Conservation (phyloP, 2,329 filamentous ascomycete genomes). For the Phialophora chinensis region DNA sequence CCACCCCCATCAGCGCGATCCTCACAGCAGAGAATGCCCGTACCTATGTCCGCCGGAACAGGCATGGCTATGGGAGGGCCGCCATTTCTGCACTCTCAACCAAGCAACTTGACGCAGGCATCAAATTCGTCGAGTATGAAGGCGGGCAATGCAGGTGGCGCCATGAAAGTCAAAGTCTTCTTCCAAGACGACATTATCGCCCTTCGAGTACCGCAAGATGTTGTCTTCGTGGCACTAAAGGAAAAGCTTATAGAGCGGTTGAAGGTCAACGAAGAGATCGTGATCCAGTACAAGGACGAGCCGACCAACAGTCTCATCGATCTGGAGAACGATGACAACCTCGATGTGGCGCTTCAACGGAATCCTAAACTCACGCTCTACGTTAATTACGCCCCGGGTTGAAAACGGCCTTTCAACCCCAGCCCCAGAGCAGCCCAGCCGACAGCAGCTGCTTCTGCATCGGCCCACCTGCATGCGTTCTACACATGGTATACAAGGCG, state of each 20-base stretch:
- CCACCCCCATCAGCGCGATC: conserved; percentile 47
- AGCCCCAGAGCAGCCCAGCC: conserved; percentile 1
- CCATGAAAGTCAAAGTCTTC: conserved; percentile 93
- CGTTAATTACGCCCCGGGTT: conserved; percentile 31
- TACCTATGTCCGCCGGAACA: conserved; percentile 37
- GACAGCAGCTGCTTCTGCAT: conserved; percentile 3
- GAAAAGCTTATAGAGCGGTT: conserved; percentile 85
- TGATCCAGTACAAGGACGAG: conserved; percentile 87
- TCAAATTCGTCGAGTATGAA: conserved; percentile 46
- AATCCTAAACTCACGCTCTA: conserved; percentile 83
- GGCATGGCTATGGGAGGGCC: conserved; percentile 45
- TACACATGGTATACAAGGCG: background rate
- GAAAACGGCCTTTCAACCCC: background rate
- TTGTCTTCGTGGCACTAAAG: conserved; percentile 76
- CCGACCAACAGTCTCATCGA: conserved; percentile 74
- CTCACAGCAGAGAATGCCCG: conserved; percentile 51
- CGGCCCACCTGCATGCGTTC: background rate
- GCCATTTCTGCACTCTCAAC: conserved; percentile 49
- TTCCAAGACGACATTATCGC: conserved; percentile 92
- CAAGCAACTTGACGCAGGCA: conserved; percentile 60
- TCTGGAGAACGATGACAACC: conserved; percentile 78
- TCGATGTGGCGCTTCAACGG: conserved; percentile 78
- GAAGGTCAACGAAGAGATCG: conserved; percentile 74
- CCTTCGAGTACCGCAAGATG: conserved; percentile 83
- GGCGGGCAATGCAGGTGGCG: conserved; percentile 44